phyloP scores from a whole-genome alignment of 257 asterid genomes.

The Ilex aquifolium region DNA sequence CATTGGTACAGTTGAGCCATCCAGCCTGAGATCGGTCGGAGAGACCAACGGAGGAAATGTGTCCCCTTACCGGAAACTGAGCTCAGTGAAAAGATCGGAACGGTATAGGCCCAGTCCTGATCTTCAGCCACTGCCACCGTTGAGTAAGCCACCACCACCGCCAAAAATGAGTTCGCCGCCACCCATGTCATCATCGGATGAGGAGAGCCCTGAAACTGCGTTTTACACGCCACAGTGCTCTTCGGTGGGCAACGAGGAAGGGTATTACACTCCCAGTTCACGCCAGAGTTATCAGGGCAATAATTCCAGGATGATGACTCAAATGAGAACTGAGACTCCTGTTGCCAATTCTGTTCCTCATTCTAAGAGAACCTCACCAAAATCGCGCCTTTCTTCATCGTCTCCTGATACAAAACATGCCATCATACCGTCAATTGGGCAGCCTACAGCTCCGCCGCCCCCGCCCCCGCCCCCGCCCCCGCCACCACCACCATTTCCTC shows the following conservation, averaged over 20 bases:
- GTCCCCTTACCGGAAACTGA: slow-evolving; percentile 73
- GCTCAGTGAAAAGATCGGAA: slow-evolving; percentile 54
- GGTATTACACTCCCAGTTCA: slow-evolving; percentile 36
- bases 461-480: slow-evolving; percentile 17
- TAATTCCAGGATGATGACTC: slow-evolving; percentile 21
- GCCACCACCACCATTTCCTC: slow-evolving; percentile 17
- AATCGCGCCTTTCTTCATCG: slow-evolving; percentile 59
- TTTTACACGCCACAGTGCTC: slow-evolving; percentile 95
- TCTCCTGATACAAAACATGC: slow-evolving; percentile 55
- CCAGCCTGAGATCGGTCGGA: slow-evolving; percentile 29
- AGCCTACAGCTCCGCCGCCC: slow-evolving; percentile 40
- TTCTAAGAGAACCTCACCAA: slow-evolving; percentile 80
- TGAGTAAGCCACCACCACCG: slow-evolving; percentile 72
- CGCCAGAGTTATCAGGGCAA: slow-evolving; percentile 30
- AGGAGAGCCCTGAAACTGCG: slow-evolving; percentile 67
- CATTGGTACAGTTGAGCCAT: slow-evolving; percentile 93
- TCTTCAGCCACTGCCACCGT: slow-evolving; percentile 93
- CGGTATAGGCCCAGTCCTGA: slow-evolving; percentile 97
- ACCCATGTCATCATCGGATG: slow-evolving; percentile 89
- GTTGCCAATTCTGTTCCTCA: slow-evolving; percentile 36
- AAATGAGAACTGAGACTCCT: slow-evolving; percentile 22
- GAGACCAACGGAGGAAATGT: slow-evolving; percentile 35
- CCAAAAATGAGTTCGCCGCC: slow-evolving; percentile 68
- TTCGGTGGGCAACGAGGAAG: slow-evolving; percentile 55
- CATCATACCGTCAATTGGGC: slow-evolving; percentile 69